Conservation (phyloP, 371 early-diverging fungal genomes). For the Syncephalis plumigaleata region DNA sequence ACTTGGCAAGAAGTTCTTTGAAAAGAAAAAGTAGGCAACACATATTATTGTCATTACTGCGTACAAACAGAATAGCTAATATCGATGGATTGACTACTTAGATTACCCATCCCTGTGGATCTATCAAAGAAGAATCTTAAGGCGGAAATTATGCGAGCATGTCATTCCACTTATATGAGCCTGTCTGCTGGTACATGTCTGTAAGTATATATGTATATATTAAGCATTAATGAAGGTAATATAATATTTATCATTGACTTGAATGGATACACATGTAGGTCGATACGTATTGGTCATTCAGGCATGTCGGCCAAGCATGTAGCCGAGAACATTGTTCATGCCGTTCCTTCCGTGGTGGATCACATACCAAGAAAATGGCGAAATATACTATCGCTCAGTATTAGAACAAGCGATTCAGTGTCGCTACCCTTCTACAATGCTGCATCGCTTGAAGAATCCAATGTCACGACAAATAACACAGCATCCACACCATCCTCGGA, state of each 20-base stretch:
- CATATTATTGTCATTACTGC: not conserved
- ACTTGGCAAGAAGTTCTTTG: slow-evolving; percentile 76
- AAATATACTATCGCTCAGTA: slow-evolving; percentile 57
- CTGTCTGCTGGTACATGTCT: slow-evolving; percentile 46
- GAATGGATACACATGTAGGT: slow-evolving; percentile 9
- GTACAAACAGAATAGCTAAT: slow-evolving; percentile 15
- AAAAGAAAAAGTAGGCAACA: slow-evolving; percentile 57
- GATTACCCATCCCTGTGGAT: slow-evolving; percentile 54
- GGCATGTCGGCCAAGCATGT: slow-evolving; percentile 34
- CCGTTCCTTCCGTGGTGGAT: slow-evolving; percentile 30
- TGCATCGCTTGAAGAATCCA: slow-evolving; percentile 11
- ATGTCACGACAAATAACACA: too few species aligned
- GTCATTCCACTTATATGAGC: slow-evolving; percentile 60
- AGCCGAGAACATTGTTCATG: slow-evolving; percentile 52
- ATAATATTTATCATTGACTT: too few species aligned
- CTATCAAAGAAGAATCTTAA: slow-evolving; percentile 37
- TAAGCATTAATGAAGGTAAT: slow-evolving; percentile 1
- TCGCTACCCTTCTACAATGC: slow-evolving; percentile 64
- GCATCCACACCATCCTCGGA: too few species aligned
- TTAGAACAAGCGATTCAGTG: slow-evolving; percentile 63
- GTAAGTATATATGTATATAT: slow-evolving; percentile 15
- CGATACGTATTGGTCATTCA: slow-evolving; percentile 55
- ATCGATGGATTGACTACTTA: slow-evolving; percentile 2
- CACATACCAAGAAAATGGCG: slow-evolving; percentile 52
- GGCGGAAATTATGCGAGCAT: slow-evolving; percentile 48